phyloP scores from a whole-genome alignment of 2,329 filamentous ascomycete species.

The Colletotrichum acutatum region DNA sequence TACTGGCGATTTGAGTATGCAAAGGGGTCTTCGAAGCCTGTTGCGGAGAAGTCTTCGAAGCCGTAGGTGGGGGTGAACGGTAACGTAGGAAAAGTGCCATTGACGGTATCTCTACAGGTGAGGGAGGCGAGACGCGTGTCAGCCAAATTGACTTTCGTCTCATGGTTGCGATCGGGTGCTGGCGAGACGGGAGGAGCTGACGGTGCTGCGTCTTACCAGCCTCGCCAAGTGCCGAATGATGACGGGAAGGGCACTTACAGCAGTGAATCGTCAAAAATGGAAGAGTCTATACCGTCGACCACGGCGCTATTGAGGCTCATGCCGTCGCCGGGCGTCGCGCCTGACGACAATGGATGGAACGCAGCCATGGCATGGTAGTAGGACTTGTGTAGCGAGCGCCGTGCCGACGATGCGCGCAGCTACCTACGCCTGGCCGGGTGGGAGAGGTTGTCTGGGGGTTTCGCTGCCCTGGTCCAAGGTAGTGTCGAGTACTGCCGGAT shows the following conservation, averaged over 20 bases:
- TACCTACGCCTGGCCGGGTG: background rate
- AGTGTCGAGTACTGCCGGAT: background rate
- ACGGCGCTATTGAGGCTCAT: conserved; percentile 58
- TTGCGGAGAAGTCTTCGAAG: conserved; percentile 66
- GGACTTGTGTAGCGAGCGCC: conserved; percentile 39
- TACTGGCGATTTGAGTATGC: conserved; percentile 64
- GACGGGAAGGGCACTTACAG: conserved; percentile 55
- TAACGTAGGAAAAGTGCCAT: conserved; percentile 52
- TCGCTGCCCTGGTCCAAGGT: background rate
- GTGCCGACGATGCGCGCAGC: conserved; percentile 33
- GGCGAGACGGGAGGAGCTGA: background rate
- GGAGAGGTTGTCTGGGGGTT: background rate
- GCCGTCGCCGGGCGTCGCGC: conserved; percentile 55
- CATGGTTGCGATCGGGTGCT: background rate
- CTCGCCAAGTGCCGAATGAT: background rate
- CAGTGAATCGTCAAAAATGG: conserved; percentile 65
- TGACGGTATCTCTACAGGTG: conserved; percentile 53
- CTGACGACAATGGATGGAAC: conserved; percentile 65
- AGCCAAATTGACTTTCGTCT: conserved; percentile 31
- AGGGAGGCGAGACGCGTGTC: background rate
- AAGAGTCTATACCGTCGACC: conserved; percentile 64
- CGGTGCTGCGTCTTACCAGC: background rate
- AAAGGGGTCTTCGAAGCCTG: conserved; percentile 75
- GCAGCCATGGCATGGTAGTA: conserved; percentile 64
- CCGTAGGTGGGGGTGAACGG: conserved; percentile 71